Evolutionary conservation across 805 yeast genomes (phyloP).

Genomic region (Saccharomycopsis microspora): DNA sequence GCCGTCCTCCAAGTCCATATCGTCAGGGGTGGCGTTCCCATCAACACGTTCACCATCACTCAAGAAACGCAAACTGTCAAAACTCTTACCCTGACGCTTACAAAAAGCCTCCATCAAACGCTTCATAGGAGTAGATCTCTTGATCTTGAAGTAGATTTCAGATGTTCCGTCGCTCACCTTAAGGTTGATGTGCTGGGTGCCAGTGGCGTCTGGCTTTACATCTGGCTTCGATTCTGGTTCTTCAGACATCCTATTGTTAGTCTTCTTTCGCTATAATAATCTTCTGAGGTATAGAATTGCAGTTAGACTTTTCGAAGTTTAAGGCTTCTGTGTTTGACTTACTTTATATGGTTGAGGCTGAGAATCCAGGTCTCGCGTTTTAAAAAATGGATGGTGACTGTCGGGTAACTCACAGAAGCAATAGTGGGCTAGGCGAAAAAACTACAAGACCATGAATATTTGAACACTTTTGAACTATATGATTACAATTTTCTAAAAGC

Average conservation of each 20-base stretch:
- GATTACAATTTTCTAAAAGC: too few species aligned
- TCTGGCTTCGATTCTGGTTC: constrained; percentile 19
- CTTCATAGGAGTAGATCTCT: constrained; percentile 81
- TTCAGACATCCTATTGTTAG: constrained; percentile 12
- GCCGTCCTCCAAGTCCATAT: constrained; percentile 86
- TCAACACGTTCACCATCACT: constrained; percentile 87
- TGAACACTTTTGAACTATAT: too few species aligned
- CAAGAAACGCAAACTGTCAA: constrained; percentile 74
- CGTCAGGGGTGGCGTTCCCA: constrained; percentile 87
- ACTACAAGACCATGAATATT: too few species aligned
- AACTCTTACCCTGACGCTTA: constrained; percentile 89
- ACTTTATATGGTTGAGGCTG: too few species aligned
- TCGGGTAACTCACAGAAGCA: too few species aligned
- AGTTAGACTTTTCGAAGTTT: too few species aligned
- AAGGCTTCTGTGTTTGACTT: too few species aligned
- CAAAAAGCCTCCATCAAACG: constrained; percentile 97
- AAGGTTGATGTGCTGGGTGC: constrained; percentile 69
- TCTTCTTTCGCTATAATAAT: too few species aligned
- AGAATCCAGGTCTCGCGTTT: too few species aligned
- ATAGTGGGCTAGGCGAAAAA: too few species aligned
- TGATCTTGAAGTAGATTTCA: constrained; percentile 92
- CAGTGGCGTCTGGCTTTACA: constrained; percentile 37
- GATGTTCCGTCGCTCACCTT: constrained; percentile 90
- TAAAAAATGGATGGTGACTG: too few species aligned
- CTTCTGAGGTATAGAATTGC: too few species aligned